phyloP scores from a whole-genome alignment of 192 early-diverging fungal species.

The Backusella tuberculispora region DNA sequence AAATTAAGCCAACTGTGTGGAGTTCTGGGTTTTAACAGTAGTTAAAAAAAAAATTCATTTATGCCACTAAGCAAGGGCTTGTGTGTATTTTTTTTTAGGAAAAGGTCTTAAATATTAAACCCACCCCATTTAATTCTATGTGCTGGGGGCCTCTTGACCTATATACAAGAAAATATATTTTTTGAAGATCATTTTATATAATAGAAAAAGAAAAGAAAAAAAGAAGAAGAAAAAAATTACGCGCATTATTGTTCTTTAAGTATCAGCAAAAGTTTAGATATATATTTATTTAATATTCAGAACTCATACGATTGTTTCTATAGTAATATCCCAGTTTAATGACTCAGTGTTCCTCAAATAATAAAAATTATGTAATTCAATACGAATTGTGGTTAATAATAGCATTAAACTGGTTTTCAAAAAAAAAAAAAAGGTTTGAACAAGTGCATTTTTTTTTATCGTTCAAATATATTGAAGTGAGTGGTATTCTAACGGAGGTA shows the following conservation, averaged over 20 bases:
- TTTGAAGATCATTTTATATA: no score
- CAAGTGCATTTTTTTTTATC: background rate
- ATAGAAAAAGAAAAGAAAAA: no score
- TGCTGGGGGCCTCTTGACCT: no score
- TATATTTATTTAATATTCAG: background rate
- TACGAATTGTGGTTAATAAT: no score
- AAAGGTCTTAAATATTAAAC: background rate
- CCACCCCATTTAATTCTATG: no score
- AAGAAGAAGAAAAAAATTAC: background rate
- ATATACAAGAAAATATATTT: no score
- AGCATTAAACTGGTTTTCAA: background rate
- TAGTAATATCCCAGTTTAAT: background rate
- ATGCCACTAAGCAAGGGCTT: background rate
- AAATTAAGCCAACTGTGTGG: background rate
- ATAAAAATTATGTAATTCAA: no score
- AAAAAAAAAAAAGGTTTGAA: background rate
- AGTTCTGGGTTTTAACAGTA: background rate
- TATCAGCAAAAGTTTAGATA: background rate
- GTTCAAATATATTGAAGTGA: no score
- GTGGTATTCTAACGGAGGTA: background rate
- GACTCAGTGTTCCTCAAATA: no score
- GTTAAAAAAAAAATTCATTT: background rate
- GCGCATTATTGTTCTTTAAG: background rate
- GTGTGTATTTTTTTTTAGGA: background rate
- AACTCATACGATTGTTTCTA: background rate